These are phyloP conservation scores for Malus sylvestris DNA, from an alignment of 306 rosid species.

Conservation along the genomic window DNA sequence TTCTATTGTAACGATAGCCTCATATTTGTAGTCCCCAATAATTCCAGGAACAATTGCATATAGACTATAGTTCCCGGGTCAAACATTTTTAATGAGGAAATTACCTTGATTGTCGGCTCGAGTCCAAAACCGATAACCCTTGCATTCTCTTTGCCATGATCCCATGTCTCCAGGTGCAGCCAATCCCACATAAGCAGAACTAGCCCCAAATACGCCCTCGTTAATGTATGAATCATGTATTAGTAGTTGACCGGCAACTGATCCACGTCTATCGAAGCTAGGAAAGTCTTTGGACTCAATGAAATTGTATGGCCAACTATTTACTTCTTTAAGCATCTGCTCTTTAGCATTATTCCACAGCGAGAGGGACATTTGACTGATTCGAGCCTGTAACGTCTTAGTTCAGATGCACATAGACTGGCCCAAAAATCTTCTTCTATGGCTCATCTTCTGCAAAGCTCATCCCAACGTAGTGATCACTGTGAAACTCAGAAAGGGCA, in stretches of 20 bases:
- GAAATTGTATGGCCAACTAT: too few relatives aligned
- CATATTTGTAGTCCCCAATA: conserved; percentile 62
- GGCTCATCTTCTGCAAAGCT: conserved; percentile 33
- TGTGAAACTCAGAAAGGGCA: conserved; percentile 62
- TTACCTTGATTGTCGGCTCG: conserved; percentile 37
- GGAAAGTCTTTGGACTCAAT: conserved; percentile 56
- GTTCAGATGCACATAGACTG: conserved; percentile 55
- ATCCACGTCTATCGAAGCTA: conserved; percentile 45
- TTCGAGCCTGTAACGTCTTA: conserved; percentile 9
- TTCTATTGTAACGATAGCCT: conserved; percentile 26
- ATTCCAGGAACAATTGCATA: conserved; percentile 75
- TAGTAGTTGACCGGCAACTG: conserved; percentile 31
- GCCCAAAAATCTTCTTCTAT: conserved; percentile 85
- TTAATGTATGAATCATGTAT: conserved; percentile 50
- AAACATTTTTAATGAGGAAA: conserved; percentile 41
- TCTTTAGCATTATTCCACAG: conserved; percentile 62
- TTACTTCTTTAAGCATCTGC: conserved; percentile 49
- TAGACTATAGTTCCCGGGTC: conserved; percentile 56
- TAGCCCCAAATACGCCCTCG: conserved; percentile 9
- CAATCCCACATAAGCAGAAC: conserved; percentile 55
- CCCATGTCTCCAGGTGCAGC: conserved; percentile 66
- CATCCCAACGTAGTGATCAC: conserved; percentile 65
- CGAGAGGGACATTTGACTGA: conserved; percentile 11
- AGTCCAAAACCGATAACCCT: conserved; percentile 89
- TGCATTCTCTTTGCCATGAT: conserved; percentile 76